Conservation (phyloP, 495 filamentous ascomycete genomes). For the Geopyxis carbonaria region DNA sequence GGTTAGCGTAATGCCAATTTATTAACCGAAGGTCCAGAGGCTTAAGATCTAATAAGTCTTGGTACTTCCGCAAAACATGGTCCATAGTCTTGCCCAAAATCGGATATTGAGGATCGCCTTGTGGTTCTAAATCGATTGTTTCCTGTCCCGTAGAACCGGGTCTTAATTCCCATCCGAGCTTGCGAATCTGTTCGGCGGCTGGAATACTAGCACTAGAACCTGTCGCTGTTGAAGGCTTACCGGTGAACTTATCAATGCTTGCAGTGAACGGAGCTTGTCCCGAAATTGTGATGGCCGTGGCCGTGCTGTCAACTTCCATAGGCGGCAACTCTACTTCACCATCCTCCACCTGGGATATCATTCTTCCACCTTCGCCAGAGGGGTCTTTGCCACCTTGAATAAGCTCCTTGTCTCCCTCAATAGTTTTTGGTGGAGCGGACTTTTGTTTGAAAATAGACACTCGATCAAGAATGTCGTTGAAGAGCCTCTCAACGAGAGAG, state of each 20-base stretch:
- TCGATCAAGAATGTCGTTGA: slow-evolving; percentile 83
- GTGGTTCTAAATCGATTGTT: slow-evolving; percentile 55
- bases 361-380: slow-evolving; percentile 47
- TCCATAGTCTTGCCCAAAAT: slow-evolving; percentile 82
- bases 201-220: slow-evolving; percentile 30
- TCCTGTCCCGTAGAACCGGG: slow-evolving; percentile 42
- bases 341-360: slow-evolving; percentile 55
- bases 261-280: slow-evolving; percentile 20
- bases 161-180: slow-evolving; percentile 66
- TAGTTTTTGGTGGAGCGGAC: slow-evolving; percentile 44
- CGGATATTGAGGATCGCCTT: slow-evolving; percentile 43
- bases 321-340: slow-evolving; percentile 27
- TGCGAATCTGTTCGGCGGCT: slow-evolving; percentile 26
- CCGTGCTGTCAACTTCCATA: slow-evolving; percentile 29
- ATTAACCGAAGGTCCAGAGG: slow-evolving; percentile 75
- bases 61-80: slow-evolving; percentile 73
- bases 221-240: slow-evolving; percentile 23
- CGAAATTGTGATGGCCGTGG: slow-evolving; percentile 14
- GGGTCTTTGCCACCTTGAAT: slow-evolving; percentile 73
- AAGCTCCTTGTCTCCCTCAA: slow-evolving; percentile 69
- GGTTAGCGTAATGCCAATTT: slow-evolving; percentile 97
- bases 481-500: slow-evolving; percentile 67
- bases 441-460: slow-evolving; percentile 78
- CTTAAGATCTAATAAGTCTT: slow-evolving; percentile 60
- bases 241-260: slow-evolving; percentile 27